Evolutionary conservation across 2,329 filamentous ascomycete species (phyloP).

Genomic region (Nakataea oryzae): DNA sequence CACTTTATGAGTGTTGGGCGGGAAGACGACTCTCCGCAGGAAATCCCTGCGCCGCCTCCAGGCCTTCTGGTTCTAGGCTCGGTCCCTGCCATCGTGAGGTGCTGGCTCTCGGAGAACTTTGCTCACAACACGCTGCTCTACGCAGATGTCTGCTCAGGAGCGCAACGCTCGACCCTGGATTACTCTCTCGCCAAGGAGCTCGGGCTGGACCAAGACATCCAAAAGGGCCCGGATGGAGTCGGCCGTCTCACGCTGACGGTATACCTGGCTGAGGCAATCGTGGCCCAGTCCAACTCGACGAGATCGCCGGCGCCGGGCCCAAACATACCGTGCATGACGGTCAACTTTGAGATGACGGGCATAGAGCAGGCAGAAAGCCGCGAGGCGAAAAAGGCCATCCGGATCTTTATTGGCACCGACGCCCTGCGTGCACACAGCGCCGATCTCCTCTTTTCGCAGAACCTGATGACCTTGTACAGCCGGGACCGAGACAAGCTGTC

Average conservation of each 20-base stretch:
- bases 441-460: slow-evolving; percentile 85
- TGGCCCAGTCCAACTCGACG: slow-evolving; percentile 64
- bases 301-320: slow-evolving; percentile 62
- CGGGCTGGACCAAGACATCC: slow-evolving; percentile 56
- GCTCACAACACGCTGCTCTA: slow-evolving; percentile 84
- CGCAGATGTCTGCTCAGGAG: slow-evolving; percentile 85
- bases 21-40: slow-evolving; percentile 58
- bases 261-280: slow-evolving; percentile 83
- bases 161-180: slow-evolving; percentile 77
- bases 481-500: slow-evolving; percentile 79
- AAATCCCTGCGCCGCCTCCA: slow-evolving; percentile 66
- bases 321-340: slow-evolving; percentile 71
- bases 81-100: slow-evolving; percentile 88
- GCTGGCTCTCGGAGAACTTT: slow-evolving; percentile 87
- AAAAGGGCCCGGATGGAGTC: slow-evolving; percentile 53
- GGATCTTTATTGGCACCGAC: slow-evolving; percentile 86
- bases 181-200: slow-evolving; percentile 65
- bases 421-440: slow-evolving; percentile 76
- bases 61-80: slow-evolving; percentile 79
- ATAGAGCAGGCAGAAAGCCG: slow-evolving; percentile 37
- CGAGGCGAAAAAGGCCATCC: slow-evolving; percentile 53
- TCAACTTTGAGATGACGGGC: slow-evolving; percentile 66
- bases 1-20: slow-evolving; percentile 50
- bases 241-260: slow-evolving; percentile 68
- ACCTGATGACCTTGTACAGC: slow-evolving; percentile 78